These are phyloP conservation scores for Exophiala alcalophila DNA, from an alignment of 2,329 filamentous ascomycete genomes.

Conservation along the genomic window DNA sequence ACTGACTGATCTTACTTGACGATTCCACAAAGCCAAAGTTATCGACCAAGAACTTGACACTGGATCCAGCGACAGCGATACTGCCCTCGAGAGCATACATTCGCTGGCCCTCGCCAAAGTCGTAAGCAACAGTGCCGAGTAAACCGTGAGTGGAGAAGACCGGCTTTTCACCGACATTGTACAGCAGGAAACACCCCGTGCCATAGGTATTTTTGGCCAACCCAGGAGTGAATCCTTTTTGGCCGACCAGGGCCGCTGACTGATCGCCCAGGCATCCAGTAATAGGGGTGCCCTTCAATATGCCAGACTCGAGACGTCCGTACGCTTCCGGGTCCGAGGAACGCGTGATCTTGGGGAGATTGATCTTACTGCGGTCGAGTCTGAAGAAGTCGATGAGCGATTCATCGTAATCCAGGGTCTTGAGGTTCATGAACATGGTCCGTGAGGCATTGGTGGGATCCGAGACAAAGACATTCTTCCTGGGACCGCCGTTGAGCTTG, in stretches of 20 bases:
- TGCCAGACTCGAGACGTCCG: conserved; percentile 63
- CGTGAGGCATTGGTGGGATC: conserved; percentile 84
- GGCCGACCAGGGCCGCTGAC: conserved; percentile 79
- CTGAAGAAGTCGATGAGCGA: conserved; percentile 74
- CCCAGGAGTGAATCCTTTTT: conserved; percentile 78
- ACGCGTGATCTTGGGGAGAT: conserved; percentile 76
- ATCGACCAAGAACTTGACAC: conserved; percentile 71
- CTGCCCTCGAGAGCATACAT: conserved; percentile 82
- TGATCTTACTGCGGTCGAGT: conserved; percentile 68
- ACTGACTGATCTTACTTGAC: conserved; percentile 61
- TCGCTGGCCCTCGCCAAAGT: conserved; percentile 68
- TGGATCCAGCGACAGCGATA: conserved; percentile 76
- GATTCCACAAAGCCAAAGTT: conserved; percentile 62
- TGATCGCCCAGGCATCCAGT: conserved; percentile 86
- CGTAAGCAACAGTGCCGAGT: conserved; percentile 81
- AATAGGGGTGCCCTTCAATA: conserved; percentile 68
- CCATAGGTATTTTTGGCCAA: conserved; percentile 90
- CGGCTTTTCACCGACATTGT: conserved; percentile 81
- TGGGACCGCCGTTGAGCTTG: conserved; percentile 68
- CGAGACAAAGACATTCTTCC: conserved; percentile 70
- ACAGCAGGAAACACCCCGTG: conserved; percentile 83
- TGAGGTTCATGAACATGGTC: conserved; percentile 93
- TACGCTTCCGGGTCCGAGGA: conserved; percentile 74
- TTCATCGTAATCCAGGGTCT: conserved; percentile 75
- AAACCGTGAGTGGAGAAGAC: conserved; percentile 82